Evolutionary conservation across 805 yeast species (phyloP).

Genomic region (Candida succiphila): DNA sequence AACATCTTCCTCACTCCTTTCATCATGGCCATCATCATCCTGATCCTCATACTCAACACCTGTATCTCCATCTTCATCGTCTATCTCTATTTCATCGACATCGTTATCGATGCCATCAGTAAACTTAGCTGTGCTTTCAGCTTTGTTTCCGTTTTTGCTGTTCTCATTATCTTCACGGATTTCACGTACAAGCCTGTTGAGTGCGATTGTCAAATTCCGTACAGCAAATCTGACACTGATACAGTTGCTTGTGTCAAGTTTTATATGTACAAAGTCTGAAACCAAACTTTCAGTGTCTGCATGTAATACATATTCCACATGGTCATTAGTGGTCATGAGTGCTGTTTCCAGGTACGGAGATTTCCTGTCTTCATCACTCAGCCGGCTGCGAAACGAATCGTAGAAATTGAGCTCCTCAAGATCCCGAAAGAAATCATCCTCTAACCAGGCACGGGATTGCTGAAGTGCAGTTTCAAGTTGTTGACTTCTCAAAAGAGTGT

Average conservation of each 20-base stretch:
- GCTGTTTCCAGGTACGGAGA: no score
- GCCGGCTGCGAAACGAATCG: no score
- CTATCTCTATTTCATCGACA: conserved; percentile 4
- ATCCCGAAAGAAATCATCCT: conserved; percentile 18
- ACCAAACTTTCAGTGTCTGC: no score
- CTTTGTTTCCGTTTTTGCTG: neutral
- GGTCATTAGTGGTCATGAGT: no score
- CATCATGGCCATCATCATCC: conserved; percentile 2
- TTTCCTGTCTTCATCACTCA: no score
- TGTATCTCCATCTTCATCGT: conserved; percentile 1
- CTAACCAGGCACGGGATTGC: no score
- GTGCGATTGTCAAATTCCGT: conserved; percentile 22
- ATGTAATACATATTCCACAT: no score
- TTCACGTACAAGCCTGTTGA: conserved; percentile 2
- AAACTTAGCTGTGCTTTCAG: neutral
- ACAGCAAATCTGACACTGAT: conserved; percentile 26
- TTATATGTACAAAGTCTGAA: conserved; percentile 18
- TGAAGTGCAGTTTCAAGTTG: no score
- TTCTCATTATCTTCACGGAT: no score
- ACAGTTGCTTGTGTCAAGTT: conserved; percentile 27
- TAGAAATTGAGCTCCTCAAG: conserved; percentile 22
- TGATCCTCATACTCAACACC: no score
- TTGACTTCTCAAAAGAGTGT: conserved; percentile 29
- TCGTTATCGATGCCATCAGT: conserved; percentile 3
- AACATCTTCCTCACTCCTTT: neutral